phyloP scores from a whole-genome alignment of 2,329 filamentous ascomycete species.

The Curvularia spicifera region DNA sequence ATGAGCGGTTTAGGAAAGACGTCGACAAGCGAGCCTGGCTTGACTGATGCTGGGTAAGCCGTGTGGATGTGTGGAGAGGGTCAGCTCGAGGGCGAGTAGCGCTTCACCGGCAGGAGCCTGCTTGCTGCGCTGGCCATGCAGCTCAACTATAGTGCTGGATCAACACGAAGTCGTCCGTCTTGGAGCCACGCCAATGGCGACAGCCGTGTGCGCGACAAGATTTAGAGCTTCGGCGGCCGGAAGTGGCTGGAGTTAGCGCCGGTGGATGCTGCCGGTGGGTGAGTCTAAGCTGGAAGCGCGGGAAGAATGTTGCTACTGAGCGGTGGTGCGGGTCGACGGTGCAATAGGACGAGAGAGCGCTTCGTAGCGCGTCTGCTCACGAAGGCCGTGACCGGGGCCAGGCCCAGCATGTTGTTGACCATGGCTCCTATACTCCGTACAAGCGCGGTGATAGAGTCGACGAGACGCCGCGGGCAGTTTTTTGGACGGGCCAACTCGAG shows the following conservation, averaged over 20 bases:
- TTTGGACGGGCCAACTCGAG: neutral
- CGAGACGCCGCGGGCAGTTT: neutral
- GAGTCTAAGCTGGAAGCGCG: neutral
- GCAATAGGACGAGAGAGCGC: neutral
- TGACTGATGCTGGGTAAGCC: neutral
- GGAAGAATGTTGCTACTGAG: neutral
- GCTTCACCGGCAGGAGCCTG: neutral
- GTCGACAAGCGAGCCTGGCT: neutral
- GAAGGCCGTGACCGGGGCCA: neutral
- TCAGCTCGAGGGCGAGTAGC: neutral
- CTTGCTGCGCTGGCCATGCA: conserved; percentile 10
- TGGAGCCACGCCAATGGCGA: neutral
- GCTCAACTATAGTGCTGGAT: conserved; percentile 8
- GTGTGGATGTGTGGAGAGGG: neutral
- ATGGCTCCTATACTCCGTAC: neutral
- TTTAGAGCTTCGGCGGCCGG: conserved; percentile 2
- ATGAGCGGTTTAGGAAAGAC: neutral
- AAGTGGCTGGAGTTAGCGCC: conserved; percentile 8
- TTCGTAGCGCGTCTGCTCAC: neutral
- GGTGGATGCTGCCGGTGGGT: neutral
- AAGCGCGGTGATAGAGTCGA: neutral
- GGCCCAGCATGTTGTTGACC: neutral
- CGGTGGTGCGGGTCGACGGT: neutral
- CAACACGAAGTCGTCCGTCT: neutral
- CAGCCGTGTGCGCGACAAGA: conserved; percentile 9